Conservation (phyloP, 768 basidiomycete species). For the Tephrocybe sp. region DNA sequence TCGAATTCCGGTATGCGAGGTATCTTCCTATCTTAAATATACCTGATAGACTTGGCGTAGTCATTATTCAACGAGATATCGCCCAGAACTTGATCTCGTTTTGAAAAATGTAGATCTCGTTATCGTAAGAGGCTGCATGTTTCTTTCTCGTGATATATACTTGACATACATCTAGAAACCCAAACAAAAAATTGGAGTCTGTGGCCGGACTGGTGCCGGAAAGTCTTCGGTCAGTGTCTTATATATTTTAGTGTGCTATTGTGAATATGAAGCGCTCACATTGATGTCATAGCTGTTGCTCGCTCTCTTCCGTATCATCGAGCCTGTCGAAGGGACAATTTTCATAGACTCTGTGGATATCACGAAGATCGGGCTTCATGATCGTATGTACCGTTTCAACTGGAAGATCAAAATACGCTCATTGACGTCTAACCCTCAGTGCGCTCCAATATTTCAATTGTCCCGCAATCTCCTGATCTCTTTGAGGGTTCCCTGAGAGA, state of each 20-base stretch:
- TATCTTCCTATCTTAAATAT: neutral
- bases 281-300: conserved; percentile 49
- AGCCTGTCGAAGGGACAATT: conserved; percentile 67
- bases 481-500: conserved; percentile 77
- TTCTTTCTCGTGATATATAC: neutral
- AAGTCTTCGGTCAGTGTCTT: conserved; percentile 63
- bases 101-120: conserved; percentile 72
- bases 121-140: conserved; percentile 48
- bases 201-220: conserved; percentile 80
- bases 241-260: neutral
- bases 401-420: neutral
- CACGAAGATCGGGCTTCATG: conserved; percentile 71
- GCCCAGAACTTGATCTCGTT: conserved; percentile 76
- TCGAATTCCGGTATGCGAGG: conserved; percentile 65
- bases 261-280: neutral
- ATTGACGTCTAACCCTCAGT: conserved; percentile 38
- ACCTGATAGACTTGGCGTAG: conserved; percentile 31
- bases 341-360: conserved; percentile 77
- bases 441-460: conserved; percentile 79
- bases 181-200: conserved; percentile 88
- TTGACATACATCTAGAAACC: conserved; percentile 50
- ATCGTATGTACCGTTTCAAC: conserved; percentile 42
- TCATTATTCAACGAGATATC: conserved; percentile 76
- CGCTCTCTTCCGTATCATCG: conserved; percentile 77
- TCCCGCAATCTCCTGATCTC: conserved; percentile 76